Evolutionary conservation across 352 stramenopile species (phyloP), one percentile per base, ranked within the genome.

Genomic region (Phytophthora ramorum): DNA sequence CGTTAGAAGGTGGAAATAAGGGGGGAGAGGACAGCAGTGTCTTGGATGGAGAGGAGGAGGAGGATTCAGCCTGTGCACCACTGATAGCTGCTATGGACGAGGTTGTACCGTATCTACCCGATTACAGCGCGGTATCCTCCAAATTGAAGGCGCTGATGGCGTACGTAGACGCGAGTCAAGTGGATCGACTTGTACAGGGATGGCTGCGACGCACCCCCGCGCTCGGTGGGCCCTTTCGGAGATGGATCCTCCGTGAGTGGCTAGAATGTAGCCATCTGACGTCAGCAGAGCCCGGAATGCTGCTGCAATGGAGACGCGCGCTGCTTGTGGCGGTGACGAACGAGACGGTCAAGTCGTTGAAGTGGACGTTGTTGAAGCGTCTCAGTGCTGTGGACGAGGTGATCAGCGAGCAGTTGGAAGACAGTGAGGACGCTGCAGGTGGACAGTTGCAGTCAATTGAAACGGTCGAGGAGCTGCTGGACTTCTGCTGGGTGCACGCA

Each of bases 71-170:
- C 16, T 51, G 52, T 44, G 9, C n/a, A n/a, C 19, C 16, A 12
- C 34, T 77, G 22, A 12, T 83, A 8, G 26, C 41, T 2, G 66
- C 62, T 1, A 54, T 89, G 10, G 66, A 73, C 8, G 52, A 37
- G 0, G 56, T 87, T 0, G 71, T 89, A 74, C 78, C 80, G 53
- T 50, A 78, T 44, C 52, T 89, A 20, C 65, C 71, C 26, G 76
- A 85, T 65, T 87, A 85, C 65, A 84, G 69, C 63, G 52, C 58
- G 0, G 38, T 83, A 3, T 53, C 24, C 14, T 14, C 52, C 9
- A 63, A 79, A 51, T 24, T 87, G 50, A 68, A 34, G 16, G 69
- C 63, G 2, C 40, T 89, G 43, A 34, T 89, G 47, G 44, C 47
- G 6, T 82, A 71, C 41, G 73, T 51, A n/a, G 44, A 66, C 46